phyloP scores from a whole-genome alignment of 2,329 filamentous ascomycete species.

The Sporothrix curviconia region DNA sequence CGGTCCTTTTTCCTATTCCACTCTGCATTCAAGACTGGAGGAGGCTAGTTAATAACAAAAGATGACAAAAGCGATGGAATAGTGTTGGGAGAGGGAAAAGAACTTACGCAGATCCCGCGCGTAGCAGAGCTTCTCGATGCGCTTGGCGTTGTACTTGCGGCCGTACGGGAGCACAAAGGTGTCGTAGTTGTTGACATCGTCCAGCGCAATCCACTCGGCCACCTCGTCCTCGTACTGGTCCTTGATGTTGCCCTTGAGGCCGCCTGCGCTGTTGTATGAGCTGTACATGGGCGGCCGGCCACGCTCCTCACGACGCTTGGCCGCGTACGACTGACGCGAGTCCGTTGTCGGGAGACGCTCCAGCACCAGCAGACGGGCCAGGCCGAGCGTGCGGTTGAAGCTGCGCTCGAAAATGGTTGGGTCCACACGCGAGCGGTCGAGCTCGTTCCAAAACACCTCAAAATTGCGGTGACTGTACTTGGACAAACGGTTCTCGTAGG shows the following conservation, averaged over 20 bases:
- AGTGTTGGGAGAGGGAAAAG: too few species aligned
- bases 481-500: constrained; percentile 78
- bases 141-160: constrained; percentile 52
- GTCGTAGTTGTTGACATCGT: constrained; percentile 73
- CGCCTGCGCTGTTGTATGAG: constrained; percentile 29
- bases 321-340: constrained; percentile 64
- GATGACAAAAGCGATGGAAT: neutral
- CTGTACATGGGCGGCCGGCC: constrained; percentile 52
- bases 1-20: constrained; percentile 76
- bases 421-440: constrained; percentile 70
- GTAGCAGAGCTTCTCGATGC: constrained; percentile 76
- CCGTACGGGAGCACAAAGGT: constrained; percentile 69
- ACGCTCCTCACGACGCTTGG: constrained; percentile 63
- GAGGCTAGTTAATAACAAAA: neutral
- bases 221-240: constrained; percentile 71
- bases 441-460: constrained; percentile 70
- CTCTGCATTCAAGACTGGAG: constrained; percentile 65
- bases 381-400: constrained; percentile 66
- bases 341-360: constrained; percentile 66
- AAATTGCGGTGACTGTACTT: constrained; percentile 83
- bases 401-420: constrained; percentile 82
- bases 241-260: constrained; percentile 61
- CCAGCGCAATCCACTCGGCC: constrained; percentile 72
- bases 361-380: constrained; percentile 72
- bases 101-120: constrained; percentile 61